Conservation (phyloP, 2,329 filamentous ascomycete species). For the Neurospora sp. region DNA sequence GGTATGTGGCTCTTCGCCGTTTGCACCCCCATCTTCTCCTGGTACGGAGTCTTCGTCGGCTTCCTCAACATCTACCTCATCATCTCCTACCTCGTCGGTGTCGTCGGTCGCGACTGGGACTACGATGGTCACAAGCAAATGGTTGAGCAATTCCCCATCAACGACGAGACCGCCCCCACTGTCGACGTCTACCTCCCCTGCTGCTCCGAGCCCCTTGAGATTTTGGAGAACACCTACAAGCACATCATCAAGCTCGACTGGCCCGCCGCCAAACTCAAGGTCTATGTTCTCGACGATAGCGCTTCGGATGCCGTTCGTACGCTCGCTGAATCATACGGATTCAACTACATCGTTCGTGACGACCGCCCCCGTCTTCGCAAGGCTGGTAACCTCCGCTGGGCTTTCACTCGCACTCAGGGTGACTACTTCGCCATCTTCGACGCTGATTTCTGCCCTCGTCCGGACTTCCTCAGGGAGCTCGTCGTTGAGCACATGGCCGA, state of each 20-base stretch:
- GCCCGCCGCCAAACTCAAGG: constrained; percentile 25
- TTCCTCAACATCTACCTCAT: constrained; percentile 31
- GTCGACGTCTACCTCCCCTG: constrained; percentile 32
- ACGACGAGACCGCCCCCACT: constrained; percentile 24
- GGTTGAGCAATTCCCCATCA: constrained; percentile 23
- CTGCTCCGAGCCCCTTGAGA: constrained; percentile 31
- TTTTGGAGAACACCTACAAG: constrained; percentile 18
- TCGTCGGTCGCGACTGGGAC: constrained; percentile 30
- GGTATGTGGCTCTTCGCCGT: constrained; percentile 34
- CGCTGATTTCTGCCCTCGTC: constrained; percentile 32
- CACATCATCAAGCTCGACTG: constrained; percentile 24
- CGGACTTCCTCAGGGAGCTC: constrained; percentile 29
- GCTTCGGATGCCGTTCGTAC: constrained; percentile 21
- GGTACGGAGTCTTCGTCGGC: constrained; percentile 29
- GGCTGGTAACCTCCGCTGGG: constrained; percentile 32
- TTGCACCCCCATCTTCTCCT: constrained; percentile 25
- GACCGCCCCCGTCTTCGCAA: constrained; percentile 32
- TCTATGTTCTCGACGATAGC: constrained; percentile 32
- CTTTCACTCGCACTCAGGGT: constrained; percentile 27
- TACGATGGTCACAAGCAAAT: constrained; percentile 24
- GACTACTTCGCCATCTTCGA: constrained; percentile 34
- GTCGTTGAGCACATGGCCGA: constrained; percentile 30
- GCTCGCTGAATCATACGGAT: constrained; percentile 22
- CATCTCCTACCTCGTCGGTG: constrained; percentile 30
- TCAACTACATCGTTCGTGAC: constrained; percentile 30